phyloP scores from a whole-genome alignment of 2,329 filamentous ascomycete species.

The Byssothecium circinans region DNA sequence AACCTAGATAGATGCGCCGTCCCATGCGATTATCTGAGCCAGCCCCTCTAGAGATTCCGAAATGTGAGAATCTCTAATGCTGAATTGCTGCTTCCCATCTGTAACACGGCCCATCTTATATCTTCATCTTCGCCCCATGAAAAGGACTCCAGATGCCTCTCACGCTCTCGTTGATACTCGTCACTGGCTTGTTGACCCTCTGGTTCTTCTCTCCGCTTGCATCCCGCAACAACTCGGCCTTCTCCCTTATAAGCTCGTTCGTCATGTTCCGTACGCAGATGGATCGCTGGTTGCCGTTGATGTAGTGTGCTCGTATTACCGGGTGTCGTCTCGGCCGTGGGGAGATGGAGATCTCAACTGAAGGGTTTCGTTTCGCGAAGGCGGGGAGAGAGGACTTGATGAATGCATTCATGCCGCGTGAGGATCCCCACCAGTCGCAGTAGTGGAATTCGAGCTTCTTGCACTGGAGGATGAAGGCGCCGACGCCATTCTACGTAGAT shows the following conservation, averaged over 20 bases:
- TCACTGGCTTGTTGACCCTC: constrained; percentile 60
- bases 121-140: constrained; percentile 54
- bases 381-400: constrained; percentile 73
- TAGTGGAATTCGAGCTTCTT: constrained; percentile 95
- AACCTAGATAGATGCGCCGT: constrained; percentile 22
- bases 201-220: constrained; percentile 74
- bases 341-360: constrained; percentile 89
- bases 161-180: constrained; percentile 64
- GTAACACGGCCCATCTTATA: constrained; percentile 15
- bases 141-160: constrained; percentile 67
- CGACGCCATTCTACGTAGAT: constrained; percentile 79
- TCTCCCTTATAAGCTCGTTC: constrained; percentile 76
- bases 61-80: background rate
- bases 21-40: constrained; percentile 8
- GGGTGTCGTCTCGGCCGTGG: constrained; percentile 90
- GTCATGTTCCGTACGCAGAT: constrained; percentile 89
- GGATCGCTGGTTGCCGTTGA: constrained; percentile 84
- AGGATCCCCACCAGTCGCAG: constrained; percentile 94
- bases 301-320: constrained; percentile 84
- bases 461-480: constrained; percentile 96
- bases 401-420: constrained; percentile 90
- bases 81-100: background rate
- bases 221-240: constrained; percentile 72
- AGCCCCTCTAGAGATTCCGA: constrained; percentile 1
- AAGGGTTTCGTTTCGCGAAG: constrained; percentile 80